Evolutionary conservation across 768 basidiomycete genomes (phyloP), one percentile per base, ranked within the genome.

Genomic region (Phanerochaete carnosa): DNA sequence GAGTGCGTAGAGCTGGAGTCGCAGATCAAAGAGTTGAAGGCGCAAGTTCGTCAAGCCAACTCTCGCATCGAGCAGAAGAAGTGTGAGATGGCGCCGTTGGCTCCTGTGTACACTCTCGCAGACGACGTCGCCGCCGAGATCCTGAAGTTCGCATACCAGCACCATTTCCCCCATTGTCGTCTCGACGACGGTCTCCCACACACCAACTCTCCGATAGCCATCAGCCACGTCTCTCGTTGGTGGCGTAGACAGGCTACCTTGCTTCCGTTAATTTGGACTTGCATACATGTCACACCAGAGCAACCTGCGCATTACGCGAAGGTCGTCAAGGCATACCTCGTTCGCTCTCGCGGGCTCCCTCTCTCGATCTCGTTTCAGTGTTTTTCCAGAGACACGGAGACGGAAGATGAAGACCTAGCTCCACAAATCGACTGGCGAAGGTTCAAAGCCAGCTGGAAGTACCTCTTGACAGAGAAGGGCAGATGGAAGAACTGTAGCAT

Each of bases 221-320:
- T 58, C 46, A 49, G 45, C 47, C 47, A 58, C 32, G 57, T 58
- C 28, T 58, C 57, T 5, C 57, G 57, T 11, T 35, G 57, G 35
- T 58, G 45, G 33, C 46, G 57, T 19, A 13, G 47, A 30, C 30
- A 39, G 15, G 57, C 57, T 13, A 22, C 51, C 7, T 46, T 23
- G 3, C 9, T 58, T 29, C 47, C 57, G n/a, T 28, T 16, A 16
- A 58, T 58, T n/a, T 58, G 57, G 57, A 50, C 30, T 5, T 58
- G 57, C 47, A 49, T 58, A 22, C 57, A 58, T 22, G 49, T 58
- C 33, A 37, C 22, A 13, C 29, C 29, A 6, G 7, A 23, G 3
- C 57, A 58, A 8, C 33, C 19, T 5, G 16, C 30, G 29, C 22
- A 16, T 5, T 49, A 58, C 33, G 3, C 16, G 5, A 23, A 7